These are phyloP conservation scores for Leptodermis oblonga DNA, from an alignment of 257 asterid genomes.

Conservation along the genomic window DNA sequence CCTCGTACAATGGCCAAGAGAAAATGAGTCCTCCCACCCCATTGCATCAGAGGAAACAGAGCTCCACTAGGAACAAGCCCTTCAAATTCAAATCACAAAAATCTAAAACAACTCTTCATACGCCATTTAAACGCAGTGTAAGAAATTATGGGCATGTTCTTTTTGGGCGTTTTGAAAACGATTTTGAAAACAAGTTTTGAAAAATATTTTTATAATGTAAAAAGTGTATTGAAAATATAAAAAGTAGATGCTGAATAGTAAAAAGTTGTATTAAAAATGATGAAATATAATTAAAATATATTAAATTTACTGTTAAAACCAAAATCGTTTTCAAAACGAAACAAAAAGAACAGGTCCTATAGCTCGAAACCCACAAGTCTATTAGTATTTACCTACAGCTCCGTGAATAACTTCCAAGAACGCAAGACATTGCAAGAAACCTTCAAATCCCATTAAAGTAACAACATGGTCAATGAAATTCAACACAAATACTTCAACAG, in stretches of 20 bases:
- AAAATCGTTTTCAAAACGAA: too few species aligned
- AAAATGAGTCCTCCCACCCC: conserved; percentile 96
- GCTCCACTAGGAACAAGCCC: conserved; percentile 95
- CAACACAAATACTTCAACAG: not conserved
- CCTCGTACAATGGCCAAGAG: conserved; percentile 63
- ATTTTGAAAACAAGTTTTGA: too few species aligned
- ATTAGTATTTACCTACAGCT: conserved; percentile 49
- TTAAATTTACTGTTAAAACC: too few species aligned
- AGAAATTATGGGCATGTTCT: too few species aligned
- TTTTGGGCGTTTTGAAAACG: too few species aligned
- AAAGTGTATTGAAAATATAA: too few species aligned
- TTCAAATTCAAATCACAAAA: conserved; percentile 16
- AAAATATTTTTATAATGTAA: too few species aligned
- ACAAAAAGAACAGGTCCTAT: too few species aligned
- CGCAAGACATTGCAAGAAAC: conserved; percentile 73
- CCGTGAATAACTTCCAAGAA: conserved; percentile 97
- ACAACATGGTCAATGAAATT: not conserved
- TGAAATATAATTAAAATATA: too few species aligned
- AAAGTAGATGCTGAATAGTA: too few species aligned
- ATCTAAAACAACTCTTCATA: not conserved
- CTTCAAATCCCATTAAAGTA: conserved; percentile 31
- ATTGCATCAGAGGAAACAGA: conserved; percentile 83
- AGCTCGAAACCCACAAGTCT: conserved; percentile 6
- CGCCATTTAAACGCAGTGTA: not conserved
- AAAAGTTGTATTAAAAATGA: too few species aligned